phyloP scores from a whole-genome alignment of 2,329 filamentous ascomycete genomes.

The Didymella pomorum region DNA sequence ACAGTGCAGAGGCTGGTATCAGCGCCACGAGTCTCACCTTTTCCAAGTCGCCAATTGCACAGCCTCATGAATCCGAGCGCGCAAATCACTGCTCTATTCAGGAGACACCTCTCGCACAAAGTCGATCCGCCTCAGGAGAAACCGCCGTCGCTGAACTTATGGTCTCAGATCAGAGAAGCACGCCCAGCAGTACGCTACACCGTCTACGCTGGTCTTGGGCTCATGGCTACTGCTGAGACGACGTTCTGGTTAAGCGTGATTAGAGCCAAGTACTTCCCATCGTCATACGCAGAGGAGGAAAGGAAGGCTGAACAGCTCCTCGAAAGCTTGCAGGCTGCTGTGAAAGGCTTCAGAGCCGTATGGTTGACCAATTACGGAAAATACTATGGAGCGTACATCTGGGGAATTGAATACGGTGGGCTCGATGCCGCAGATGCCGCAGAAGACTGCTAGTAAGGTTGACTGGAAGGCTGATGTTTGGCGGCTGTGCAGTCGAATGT shows the following conservation, averaged over 20 bases:
- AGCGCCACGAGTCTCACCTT: conserved; percentile 20
- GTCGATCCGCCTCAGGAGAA: not conserved
- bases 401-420: no score
- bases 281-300: no score
- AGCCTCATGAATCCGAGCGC: conserved; percentile 9
- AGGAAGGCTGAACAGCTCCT: no score
- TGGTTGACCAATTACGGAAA: no score
- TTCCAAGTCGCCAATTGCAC: conserved; percentile 12
- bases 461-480: no score
- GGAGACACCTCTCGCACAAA: conserved; percentile 6
- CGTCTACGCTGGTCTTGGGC: conserved; percentile 33
- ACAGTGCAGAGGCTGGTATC: conserved; percentile 16
- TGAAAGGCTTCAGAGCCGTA: no score
- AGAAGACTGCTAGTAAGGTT: no score
- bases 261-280: conserved; percentile 38
- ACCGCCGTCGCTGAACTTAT: conserved; percentile 25
- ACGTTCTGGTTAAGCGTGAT: conserved; percentile 42
- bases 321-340: no score
- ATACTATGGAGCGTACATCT: no score
- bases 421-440: no score
- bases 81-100: not conserved
- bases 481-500: no score
- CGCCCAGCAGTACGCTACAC: conserved; percentile 34
- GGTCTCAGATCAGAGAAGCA: conserved; percentile 24
- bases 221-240: conserved; percentile 36